Percentiles rank a stretch among this genome's conserved stretches.
phyloP scores from a whole-genome alignment of 768 basidiomycete genomes.

The Trametes meyenii region DNA sequence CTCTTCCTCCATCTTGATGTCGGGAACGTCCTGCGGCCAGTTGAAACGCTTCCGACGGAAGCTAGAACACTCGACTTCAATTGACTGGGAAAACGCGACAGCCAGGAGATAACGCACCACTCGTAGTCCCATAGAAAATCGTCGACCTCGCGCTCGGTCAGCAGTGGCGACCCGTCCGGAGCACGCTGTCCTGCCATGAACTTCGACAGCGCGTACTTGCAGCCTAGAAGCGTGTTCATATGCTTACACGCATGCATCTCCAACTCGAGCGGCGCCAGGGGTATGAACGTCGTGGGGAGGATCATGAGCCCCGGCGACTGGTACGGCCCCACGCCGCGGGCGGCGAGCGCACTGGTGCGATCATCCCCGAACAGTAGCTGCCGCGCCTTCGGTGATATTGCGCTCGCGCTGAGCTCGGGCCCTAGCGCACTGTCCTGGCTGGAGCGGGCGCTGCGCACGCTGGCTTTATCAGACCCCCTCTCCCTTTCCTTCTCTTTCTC shows the following conservation, averaged over 20 bases:
- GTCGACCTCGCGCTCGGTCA: constrained; percentile 34
- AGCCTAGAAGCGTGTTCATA: constrained; percentile 64
- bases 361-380: constrained; percentile 24
- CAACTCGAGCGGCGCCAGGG: constrained; percentile 58
- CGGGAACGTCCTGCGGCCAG: constrained; percentile 55
- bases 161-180: constrained; percentile 24
- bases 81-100: background rate
- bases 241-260: constrained; percentile 79
- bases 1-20: constrained; percentile 21
- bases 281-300: constrained; percentile 60
- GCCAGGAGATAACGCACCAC: constrained; percentile 37
- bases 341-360: background rate
- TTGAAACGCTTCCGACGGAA: constrained; percentile 70
- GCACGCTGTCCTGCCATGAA: constrained; percentile 43
- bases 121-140: constrained; percentile 60
- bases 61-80: constrained; percentile 37
- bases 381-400: constrained; percentile 22
- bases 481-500: constrained; percentile 32
- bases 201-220: constrained; percentile 57
- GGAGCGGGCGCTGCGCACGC: constrained; percentile 30
- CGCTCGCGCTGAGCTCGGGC: background rate
- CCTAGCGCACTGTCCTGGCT: constrained; percentile 15
- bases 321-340: constrained; percentile 25
- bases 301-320: constrained; percentile 69
- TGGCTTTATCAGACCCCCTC: constrained; percentile 30